Base-by-base conservation (phyloP, 345 rosid genomes). In the Acer yangbiense region DNA sequence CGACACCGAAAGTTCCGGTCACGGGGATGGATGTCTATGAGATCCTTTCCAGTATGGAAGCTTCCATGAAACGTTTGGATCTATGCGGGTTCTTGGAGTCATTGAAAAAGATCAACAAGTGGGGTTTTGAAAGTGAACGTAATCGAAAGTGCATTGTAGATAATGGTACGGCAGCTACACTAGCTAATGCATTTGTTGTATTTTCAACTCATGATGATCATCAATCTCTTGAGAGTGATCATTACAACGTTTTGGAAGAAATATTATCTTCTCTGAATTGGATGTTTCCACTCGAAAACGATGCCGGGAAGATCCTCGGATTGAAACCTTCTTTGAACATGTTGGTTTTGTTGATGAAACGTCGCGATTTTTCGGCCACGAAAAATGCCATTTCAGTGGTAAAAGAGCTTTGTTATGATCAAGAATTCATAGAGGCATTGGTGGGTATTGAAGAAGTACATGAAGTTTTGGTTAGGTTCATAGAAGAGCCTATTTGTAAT, bases 1-100 rank as follows among this genome's bases (percentile, higher is more conserved):
- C 92, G 0, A 91, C 95, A 3, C 95, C 92, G 0, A 71, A 87
- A 13, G 84, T 88, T 78, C 95, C 92, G 0, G 75, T 89, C 16
- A 44, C 85, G 0, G 55, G 82, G 0, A 5, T 0, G 4, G 85
- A 89, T 64, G 85, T 85, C 54, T 68, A 79, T 0, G 82, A 83
- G 65, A 68, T 79, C 48, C 85, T 89, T 27, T 21, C 29, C 0
- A 32, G 60, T 5, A 32, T 89, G 14, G 73, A 44, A 0, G 83
- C 67, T 2, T 63, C 85, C 0, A 62, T 48, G 3, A 77, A 27
- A 57, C 32, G 69, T 0, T 61, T 76, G 81, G 88, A 90, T 79
- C 71, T 1, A 14, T 29, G 3, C 0, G 69, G 65, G 48, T 83
- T 82, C 74, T 17, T 83, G 0, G 80, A 82, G 3, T 67, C 66